Evolutionary conservation across 1,284 basidiomycete species (phyloP), one percentile per base, ranked within the genome.

Genomic region (Malassezia psittaci): DNA sequence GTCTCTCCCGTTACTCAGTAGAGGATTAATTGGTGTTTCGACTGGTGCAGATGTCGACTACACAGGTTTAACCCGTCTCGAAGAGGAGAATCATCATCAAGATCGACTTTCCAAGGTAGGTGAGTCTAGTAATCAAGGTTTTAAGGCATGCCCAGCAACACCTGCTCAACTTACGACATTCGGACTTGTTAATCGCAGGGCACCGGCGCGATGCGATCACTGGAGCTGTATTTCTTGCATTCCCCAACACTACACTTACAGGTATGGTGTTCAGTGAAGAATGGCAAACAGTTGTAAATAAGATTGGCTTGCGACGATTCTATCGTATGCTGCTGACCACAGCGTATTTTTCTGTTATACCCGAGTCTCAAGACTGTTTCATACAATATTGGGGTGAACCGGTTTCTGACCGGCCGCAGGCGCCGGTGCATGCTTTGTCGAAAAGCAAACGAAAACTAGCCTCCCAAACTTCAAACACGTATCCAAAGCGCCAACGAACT

Each of bases 371-470:
- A 62, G 82, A 81, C n/a, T 90, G 86, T 66, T 79, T 85, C 13
- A 85, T 84, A 59, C 88, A 91, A 72, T 72, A 90, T 56, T 82
- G 83, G 0, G 89, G 88, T 2, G 77, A 80, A 34, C 83, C 85
- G 2, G 67, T 90, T 10, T 76, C 83, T 15, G 78, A 82, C 2
- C 34, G 36, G 18, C 3, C 39, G 1, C 16, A 41, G 16, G 2
- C 39, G 39, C 39, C 39, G 11, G 42, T 6, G 11, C 21, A 12
- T 21, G 13, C 42, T 21, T 9, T n/a, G 21, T 10, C 41, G 8
- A 29, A 18, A 32, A 21, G 42, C 18, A 18, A 15, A 21, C 39
- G 39, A 35, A 13, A 12, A 21, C n/a, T 16, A 34, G 41, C n/a
- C 12, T 34, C 6, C 7, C 16, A n/a, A 13, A n/a, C 38, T 16